Evolutionary conservation across 345 rosid genomes (phyloP).

Genomic region (Pistacia atlantica): DNA sequence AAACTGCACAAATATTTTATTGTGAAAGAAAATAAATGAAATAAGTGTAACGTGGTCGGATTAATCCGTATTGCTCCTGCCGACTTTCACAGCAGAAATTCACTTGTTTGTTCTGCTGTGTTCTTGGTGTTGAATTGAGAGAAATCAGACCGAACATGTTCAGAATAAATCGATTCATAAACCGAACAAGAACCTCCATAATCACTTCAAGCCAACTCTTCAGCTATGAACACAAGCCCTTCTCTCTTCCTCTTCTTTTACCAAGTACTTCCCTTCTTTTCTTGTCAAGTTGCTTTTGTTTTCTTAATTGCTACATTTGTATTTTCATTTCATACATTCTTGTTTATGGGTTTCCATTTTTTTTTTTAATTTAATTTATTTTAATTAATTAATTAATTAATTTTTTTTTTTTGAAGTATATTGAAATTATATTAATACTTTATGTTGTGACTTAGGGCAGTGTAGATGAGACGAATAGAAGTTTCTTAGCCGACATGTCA

Average conservation of each 20-base stretch:
- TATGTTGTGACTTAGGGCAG: constrained; percentile 70
- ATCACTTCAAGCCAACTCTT: constrained; percentile 16
- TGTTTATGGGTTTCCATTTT: constrained; percentile 4
- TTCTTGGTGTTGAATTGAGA: no score
- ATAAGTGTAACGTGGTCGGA: no score
- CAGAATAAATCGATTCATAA: constrained; percentile 46
- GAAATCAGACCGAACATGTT: constrained; percentile 28
- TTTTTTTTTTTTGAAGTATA: background rate
- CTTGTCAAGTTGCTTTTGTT: no score
- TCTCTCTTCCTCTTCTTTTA: constrained; percentile 60
- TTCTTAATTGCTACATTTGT: background rate
- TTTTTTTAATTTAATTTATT: constrained; percentile 33
- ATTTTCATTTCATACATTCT: background rate
- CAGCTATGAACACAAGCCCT: constrained; percentile 27
- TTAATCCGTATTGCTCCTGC: no score
- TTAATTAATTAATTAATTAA: constrained; percentile 24
- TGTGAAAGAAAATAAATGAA: no score
- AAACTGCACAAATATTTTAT: no score
- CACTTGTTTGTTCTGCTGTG: no score
- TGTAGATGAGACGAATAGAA: constrained; percentile 94
- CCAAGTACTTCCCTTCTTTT: constrained; percentile 38
- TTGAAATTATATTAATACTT: constrained; percentile 19
- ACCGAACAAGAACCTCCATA: constrained; percentile 33
- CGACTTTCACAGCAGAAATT: no score
- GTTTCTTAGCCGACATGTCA: constrained; percentile 76